Base-by-base conservation (phyloP, 352 stramenopile species). In the Pythium sukuiense region DNA sequence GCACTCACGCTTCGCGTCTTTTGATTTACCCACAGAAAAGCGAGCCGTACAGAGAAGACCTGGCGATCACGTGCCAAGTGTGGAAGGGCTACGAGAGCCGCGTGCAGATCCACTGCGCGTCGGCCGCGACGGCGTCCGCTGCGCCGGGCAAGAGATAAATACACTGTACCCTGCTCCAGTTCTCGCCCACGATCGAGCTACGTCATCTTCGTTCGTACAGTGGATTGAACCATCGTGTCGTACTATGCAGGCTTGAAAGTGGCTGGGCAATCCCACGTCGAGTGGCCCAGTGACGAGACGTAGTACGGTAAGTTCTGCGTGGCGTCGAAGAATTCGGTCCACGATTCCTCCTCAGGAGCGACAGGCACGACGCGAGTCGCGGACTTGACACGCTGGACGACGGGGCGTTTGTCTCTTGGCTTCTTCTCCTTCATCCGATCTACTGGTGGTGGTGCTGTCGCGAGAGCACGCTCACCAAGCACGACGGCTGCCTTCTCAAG, bases 1-100 rank as follows among this genome's bases (percentile, higher is more conserved):
- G 8, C 2, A 27, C 18, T 52, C 26, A 62, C 65, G 4, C 50
- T 8, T 54, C 39, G 39, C 32, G 29, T 43, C 18, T 32, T 55
- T 11, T 39, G 27, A 35, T 9, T 2, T 18, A 27, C 41, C 43
- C 35, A n/a, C 29, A 94, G 86, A 90, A 93, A 79, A 95, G 83
- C 62, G 84, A 92, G 54, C 73, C 74, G 29, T 80, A 89, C 45
- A 80, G 83, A n/a, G 80, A 87, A 48, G 83, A 95, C 18, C 63
- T 95, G 32, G 67, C 72, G 35, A 76, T 90, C 61, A 91, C 84
- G 26, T 93, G 84, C 41, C 79, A 90, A 63, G 83, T 95, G 35
- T 95, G 86, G 86, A 91, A 86, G 57, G 84, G 86, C 11, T 95
- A 95, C 67, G 80, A 95, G 58, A 91, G 77, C 30, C 84, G 84